A percentile compares a stretch with the other conserved stretches of the same genome.
These are phyloP conservation scores for Emergomyces orientalis DNA, from an alignment of 2,329 filamentous ascomycete genomes.

Conservation along the genomic window DNA sequence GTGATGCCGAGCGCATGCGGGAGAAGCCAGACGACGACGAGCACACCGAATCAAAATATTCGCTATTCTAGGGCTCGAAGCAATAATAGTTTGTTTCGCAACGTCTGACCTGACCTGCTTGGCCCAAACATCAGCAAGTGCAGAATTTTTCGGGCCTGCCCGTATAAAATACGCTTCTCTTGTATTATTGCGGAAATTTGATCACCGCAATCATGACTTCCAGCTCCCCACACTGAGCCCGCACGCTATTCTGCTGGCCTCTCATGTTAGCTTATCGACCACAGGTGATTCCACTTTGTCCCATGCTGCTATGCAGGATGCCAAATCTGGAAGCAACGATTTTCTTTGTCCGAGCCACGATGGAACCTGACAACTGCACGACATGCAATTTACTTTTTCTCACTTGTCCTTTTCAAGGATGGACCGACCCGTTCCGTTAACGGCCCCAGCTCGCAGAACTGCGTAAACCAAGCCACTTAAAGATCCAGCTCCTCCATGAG, in stretches of 20 bases:
- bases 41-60: background rate
- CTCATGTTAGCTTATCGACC: background rate
- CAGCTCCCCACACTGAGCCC: background rate
- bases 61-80: background rate
- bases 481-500: background rate
- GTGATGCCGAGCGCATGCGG: conserved; percentile 30
- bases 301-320: background rate
- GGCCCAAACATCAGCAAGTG: background rate
- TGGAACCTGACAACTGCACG: conserved; percentile 7
- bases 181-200: conserved; percentile 4
- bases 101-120: background rate
- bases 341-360: background rate
- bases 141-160: conserved; percentile 1
- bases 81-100: conserved; percentile 2
- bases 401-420: background rate
- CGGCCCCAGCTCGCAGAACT: background rate
- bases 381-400: conserved; percentile 2
- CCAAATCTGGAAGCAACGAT: conserved; percentile 6
- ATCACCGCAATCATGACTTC: background rate
- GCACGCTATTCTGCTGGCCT: background rate
- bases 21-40: conserved; percentile 34
- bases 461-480: background rate
- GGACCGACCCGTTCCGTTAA: background rate
- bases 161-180: conserved; percentile 3
- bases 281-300: background rate